Base-by-base conservation (phyloP, 371 early-diverging fungal genomes). In the Paraphysoderma sedebokerense region DNA sequence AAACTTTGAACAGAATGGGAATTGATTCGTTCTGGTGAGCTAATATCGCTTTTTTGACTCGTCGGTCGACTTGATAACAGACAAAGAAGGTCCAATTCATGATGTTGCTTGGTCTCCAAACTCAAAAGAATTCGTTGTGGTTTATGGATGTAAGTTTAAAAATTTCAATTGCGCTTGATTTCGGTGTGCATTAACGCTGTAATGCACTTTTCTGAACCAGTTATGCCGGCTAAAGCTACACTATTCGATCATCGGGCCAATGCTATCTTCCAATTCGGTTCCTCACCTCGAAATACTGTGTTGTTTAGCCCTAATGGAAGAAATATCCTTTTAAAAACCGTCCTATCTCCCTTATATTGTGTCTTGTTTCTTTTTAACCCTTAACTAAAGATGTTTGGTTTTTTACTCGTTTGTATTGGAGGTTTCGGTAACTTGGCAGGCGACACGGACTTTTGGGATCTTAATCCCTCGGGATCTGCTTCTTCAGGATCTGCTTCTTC, bases 371-470 rank as follows among this genome's bases (percentile, higher is more conserved):
- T n/a, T n/a, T n/a, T n/a, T n/a, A n/a, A n/a, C n/a, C n/a, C n/a
- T n/a, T n/a, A n/a, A n/a, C n/a, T n/a, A n/a, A n/a, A n/a, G n/a
- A n/a, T n/a, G n/a, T n/a, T n/a, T n/a, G n/a, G n/a, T n/a, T n/a
- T n/a, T n/a, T n/a, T n/a, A n/a, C 55, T 85, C 26, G 61, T 92
- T 41, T 77, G 72, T 51, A 66, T 93, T 48, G 95, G 79, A 26
- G 97, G 97, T 32, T 92, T 95, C 51, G 97, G 97, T 37, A 97
- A 93, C 63, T 71, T 97, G 66, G 77, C 85, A 12, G 96, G 97
- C 27, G 83, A 82, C 8, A 67, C 92, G 50, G 91, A 91, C 56
- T 60, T 96, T 44, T 95, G 86, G 85, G 95, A 95, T 58, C 72
- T 85, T 50, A n/a, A n/a, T n/a, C n/a, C n/a, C n/a, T n/a, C n/a